These are phyloP conservation scores for Lasiosphaeria hispida DNA, from an alignment of 495 filamentous ascomycete species.

Conservation along the genomic window DNA sequence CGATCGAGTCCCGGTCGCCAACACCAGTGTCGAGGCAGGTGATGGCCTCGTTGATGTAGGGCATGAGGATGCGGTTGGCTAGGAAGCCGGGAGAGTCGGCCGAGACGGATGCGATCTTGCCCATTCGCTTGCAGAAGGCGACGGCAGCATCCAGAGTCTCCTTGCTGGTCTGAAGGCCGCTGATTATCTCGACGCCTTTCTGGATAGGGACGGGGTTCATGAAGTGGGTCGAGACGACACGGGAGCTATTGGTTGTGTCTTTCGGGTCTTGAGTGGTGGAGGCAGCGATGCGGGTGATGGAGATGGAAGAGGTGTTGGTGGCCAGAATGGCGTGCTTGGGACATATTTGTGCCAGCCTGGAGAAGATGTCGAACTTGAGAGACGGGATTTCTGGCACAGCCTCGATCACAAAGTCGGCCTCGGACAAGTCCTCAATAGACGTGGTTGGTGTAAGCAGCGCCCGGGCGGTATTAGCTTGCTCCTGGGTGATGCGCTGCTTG, in stretches of 20 bases:
- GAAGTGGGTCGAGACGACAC: slow-evolving; percentile 95
- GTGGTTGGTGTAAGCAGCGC: slow-evolving; percentile 67
- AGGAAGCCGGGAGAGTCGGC: slow-evolving; percentile 92
- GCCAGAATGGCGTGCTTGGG: slow-evolving; percentile 88
- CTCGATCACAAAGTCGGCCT: slow-evolving; percentile 96
- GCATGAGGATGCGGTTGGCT: slow-evolving; percentile 96
- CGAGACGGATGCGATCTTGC: slow-evolving; percentile 83
- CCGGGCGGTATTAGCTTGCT: slow-evolving; percentile 68
- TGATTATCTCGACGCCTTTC: slow-evolving; percentile 97
- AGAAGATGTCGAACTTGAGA: slow-evolving; percentile 87
- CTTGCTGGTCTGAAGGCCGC: slow-evolving; percentile 83
- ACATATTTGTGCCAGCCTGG: slow-evolving; percentile 75
- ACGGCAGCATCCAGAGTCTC: slow-evolving; percentile 81
- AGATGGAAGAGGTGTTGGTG: slow-evolving; percentile 97
- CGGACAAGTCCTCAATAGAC: slow-evolving; percentile 72
- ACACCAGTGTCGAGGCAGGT: slow-evolving; percentile 95
- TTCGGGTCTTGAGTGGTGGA: slow-evolving; percentile 72
- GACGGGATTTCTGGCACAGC: slow-evolving; percentile 90
- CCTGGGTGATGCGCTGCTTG: slow-evolving; percentile 77
- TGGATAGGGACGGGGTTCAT: slow-evolving; percentile 99
- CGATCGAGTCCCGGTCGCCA: slow-evolving; percentile 83
- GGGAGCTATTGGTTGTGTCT: slow-evolving; percentile 75
- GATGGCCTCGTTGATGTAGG: slow-evolving; percentile 98
- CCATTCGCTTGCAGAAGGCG: slow-evolving; percentile 84
- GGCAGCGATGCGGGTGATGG: slow-evolving; percentile 92